These are phyloP conservation scores for Coccomyxa sp. DNA, from an alignment of 139 green algal species.

Conservation along the genomic window DNA sequence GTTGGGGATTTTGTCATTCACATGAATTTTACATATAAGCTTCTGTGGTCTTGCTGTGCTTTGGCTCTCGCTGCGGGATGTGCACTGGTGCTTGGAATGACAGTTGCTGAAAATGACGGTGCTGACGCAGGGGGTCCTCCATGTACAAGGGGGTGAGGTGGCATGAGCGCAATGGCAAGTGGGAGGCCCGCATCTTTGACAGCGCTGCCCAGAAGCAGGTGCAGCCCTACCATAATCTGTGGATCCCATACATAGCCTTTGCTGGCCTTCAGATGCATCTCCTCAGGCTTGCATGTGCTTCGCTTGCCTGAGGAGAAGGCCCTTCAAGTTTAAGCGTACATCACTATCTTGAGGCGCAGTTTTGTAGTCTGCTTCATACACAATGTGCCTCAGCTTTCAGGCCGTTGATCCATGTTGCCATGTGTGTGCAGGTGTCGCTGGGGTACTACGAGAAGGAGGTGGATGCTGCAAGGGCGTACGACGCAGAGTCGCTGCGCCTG, in stretches of 20 bases:
- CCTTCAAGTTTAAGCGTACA: too few relatives aligned
- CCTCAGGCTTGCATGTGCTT: too few relatives aligned
- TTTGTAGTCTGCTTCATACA: neutral
- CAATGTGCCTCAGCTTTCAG: neutral
- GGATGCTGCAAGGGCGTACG: neutral
- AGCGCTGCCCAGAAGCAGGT: conserved; percentile 5
- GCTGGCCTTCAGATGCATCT: too few relatives aligned
- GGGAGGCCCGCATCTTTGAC: conserved; percentile 19
- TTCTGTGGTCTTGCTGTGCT: neutral
- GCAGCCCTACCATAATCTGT: too few relatives aligned
- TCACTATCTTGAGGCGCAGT: too few relatives aligned
- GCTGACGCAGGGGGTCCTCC: conserved; percentile 4
- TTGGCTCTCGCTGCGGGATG: neutral
- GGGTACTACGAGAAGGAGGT: neutral
- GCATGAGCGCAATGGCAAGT: conserved; percentile 17
- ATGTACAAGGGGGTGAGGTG: conserved; percentile 8
- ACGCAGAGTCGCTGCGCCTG: too few relatives aligned
- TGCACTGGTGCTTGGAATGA: neutral
- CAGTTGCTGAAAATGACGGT: too few relatives aligned
- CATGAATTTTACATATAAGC: too few relatives aligned
- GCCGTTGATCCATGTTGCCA: too few relatives aligned
- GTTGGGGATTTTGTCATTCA: neutral
- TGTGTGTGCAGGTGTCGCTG: too few relatives aligned
- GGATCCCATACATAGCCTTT: too few relatives aligned
- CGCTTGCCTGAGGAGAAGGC: too few relatives aligned